Evolutionary conservation across 441 rosid species (phyloP).

Genomic region (Populus trichocarpa): DNA sequence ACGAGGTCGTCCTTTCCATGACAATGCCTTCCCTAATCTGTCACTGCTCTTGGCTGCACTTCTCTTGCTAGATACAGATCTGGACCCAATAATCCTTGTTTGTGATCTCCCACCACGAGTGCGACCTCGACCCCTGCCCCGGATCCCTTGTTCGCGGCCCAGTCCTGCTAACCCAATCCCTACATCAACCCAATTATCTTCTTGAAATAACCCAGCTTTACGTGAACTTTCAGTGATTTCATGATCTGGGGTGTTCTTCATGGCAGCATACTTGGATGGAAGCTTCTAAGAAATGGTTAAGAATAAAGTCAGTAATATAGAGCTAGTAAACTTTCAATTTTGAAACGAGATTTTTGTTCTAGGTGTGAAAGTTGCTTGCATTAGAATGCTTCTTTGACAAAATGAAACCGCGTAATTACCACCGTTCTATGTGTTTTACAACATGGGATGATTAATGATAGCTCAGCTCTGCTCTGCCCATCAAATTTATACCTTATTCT

Average conservation of each 20-base stretch:
- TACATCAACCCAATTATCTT: constrained; percentile 47
- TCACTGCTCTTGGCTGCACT: constrained; percentile 21
- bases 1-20: constrained; percentile 50
- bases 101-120: constrained; percentile 41
- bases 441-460: background rate
- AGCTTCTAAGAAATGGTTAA: constrained; percentile 23
- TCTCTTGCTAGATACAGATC: constrained; percentile 47
- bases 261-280: constrained; percentile 37
- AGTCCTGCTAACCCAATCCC: constrained; percentile 34
- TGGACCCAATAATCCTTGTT: constrained; percentile 30
- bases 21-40: constrained; percentile 25
- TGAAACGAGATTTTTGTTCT: background rate
- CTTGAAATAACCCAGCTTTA: constrained; percentile 36
- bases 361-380: background rate
- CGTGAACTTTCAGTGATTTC: constrained; percentile 28
- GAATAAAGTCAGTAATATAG: background rate
- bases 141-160: constrained; percentile 39
- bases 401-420: background rate
- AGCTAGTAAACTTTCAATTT: background rate
- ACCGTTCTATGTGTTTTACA: background rate
- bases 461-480: background rate
- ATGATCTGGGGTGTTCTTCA: constrained; percentile 34
- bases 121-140: constrained; percentile 43
- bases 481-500: background rate
- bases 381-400: background rate